Conservation (phyloP, 805 yeast species). For the Candida hungchunana region DNA sequence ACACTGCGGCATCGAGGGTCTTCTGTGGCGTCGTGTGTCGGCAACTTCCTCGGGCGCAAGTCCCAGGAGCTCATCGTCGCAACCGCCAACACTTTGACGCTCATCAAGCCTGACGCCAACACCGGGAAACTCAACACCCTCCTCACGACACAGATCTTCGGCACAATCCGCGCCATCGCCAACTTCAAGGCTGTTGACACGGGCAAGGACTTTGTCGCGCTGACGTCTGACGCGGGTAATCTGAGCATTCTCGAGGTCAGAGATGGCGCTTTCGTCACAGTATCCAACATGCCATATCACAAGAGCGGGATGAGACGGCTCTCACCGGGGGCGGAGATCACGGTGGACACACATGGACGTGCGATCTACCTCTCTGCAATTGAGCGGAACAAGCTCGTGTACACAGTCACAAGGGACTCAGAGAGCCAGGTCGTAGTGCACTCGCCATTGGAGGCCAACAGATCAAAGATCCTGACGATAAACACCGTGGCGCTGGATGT, state of each 20-base stretch:
- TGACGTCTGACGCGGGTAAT: slow-evolving; percentile 80
- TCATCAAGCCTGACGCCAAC: slow-evolving; percentile 48
- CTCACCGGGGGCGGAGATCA: slow-evolving; percentile 69
- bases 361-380: slow-evolving; percentile 68
- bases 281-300: slow-evolving; percentile 60
- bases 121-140: slow-evolving; percentile 50
- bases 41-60: slow-evolving; percentile 58
- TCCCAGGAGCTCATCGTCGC: slow-evolving; percentile 62
- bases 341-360: slow-evolving; percentile 67
- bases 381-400: slow-evolving; percentile 71
- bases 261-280: slow-evolving; percentile 40
- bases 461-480: slow-evolving; percentile 48
- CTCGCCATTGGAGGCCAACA: slow-evolving; percentile 70
- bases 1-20: slow-evolving; percentile 63
- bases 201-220: slow-evolving; percentile 51
- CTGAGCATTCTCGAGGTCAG: no score
- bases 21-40: slow-evolving; percentile 53
- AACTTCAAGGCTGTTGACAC: slow-evolving; percentile 52
- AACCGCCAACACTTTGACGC: slow-evolving; percentile 48
- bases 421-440: slow-evolving; percentile 47
- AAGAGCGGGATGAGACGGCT: slow-evolving; percentile 73
- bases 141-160: slow-evolving; percentile 46
- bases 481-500: slow-evolving; percentile 61
- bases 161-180: slow-evolving; percentile 50
- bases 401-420: slow-evolving; percentile 50